A percentile compares a stretch with the other conserved stretches of the same genome.
These are phyloP conservation scores for Cryphonectria nitschkei DNA, from an alignment of 2,329 filamentous ascomycete genomes.

Conservation along the genomic window DNA sequence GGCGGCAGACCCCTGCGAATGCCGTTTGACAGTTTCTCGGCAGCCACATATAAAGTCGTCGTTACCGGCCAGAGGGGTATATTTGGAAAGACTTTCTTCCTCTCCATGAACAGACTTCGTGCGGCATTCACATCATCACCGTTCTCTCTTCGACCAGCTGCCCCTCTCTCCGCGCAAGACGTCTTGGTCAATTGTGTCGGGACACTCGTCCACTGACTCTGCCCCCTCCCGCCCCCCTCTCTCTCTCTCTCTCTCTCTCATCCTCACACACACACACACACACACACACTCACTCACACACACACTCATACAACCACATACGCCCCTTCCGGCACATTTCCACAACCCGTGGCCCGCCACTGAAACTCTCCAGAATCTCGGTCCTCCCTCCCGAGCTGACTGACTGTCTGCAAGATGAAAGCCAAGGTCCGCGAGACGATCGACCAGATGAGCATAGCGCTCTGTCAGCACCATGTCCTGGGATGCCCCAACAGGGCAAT, in stretches of 20 bases:
- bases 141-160: background rate
- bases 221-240: background rate
- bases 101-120: background rate
- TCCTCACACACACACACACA: background rate
- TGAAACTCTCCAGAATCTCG: background rate
- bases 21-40: background rate
- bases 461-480: constrained; percentile 26
- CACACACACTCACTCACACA: background rate
- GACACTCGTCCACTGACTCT: background rate
- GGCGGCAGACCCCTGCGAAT: constrained; percentile 23
- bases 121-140: background rate
- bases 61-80: background rate
- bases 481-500: constrained; percentile 25
- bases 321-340: background rate
- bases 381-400: background rate
- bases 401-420: background rate
- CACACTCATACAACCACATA: background rate
- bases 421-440: background rate
- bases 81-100: background rate
- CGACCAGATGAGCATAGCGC: constrained; percentile 27
- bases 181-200: background rate
- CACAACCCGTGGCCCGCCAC: background rate
- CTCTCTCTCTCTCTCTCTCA: background rate
- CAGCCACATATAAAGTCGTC: background rate
- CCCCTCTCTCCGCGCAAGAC: background rate